Percentiles rank a stretch among this genome's conserved stretches.
These are phyloP conservation scores for Botrytis hyacinthi DNA, from an alignment of 2,329 filamentous ascomycete species.

Conservation along the genomic window DNA sequence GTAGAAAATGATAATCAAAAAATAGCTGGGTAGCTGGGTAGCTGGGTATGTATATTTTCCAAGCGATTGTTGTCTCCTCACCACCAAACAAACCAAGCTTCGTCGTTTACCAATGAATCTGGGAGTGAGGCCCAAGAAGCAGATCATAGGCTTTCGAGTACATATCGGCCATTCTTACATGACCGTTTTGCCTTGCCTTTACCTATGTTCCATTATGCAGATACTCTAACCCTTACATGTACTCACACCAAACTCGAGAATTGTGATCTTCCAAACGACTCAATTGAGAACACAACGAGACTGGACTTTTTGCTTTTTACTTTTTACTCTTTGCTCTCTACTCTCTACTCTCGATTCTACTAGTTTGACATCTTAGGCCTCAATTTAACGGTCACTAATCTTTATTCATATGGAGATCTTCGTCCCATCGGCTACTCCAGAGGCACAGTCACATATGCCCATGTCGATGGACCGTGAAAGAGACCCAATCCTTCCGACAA, in stretches of 20 bases:
- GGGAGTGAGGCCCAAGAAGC: conserved; percentile 17
- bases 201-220: conserved; percentile 12
- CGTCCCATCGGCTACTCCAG: conserved; percentile 31
- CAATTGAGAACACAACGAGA: not conserved
- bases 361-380: not conserved
- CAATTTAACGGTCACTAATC: conserved; percentile 7
- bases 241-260: not conserved
- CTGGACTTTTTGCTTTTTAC: not conserved
- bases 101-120: conserved; percentile 32
- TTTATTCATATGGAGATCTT: conserved; percentile 21
- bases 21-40: not conserved
- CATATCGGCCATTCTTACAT: not conserved
- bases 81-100: conserved; percentile 10
- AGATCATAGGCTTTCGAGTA: conserved; percentile 32
- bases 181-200: conserved; percentile 8
- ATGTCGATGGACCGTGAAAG: not conserved
- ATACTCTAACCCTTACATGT: not conserved
- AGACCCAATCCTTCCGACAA: conserved; percentile 10
- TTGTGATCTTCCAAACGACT: not conserved
- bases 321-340: no score
- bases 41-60: not conserved
- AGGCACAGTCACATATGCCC: conserved; percentile 23
- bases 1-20: not conserved
- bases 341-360: not conserved
- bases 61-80: conserved; percentile 28